Base-by-base conservation (phyloP, 768 basidiomycete species). In the Lentinula detonsa region DNA sequence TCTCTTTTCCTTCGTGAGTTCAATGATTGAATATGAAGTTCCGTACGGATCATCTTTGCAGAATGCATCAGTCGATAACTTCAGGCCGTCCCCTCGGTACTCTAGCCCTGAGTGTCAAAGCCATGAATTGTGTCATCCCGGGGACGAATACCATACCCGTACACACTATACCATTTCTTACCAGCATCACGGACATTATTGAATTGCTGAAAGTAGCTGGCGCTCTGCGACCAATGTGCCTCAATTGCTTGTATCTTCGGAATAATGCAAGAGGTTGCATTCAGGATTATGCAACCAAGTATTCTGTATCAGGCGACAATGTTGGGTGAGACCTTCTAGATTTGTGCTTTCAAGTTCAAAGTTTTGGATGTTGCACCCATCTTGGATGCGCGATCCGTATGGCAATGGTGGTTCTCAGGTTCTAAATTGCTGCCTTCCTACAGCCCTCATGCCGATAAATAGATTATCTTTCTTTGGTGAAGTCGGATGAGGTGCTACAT, bases 1-100 rank as follows among this genome's bases (percentile, higher is more conserved):
- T 63, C 2, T 52, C 62, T 7, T 63, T 63, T 40, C 56, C 52
- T 11, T 63, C 62, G 62, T 63, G 45, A 15, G 62, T 63, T 15
- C 43, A 18, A 37, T n/a, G 7, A 9, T 18, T n/a, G 3, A 57
- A n/a, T 40, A 5, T 9, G 3, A 50, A 28, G 31, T 8, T 4
- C 11, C 34, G 18, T 15, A 16, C 15, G 21, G 9, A 34, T 56
- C 15, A n/a, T 53, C 28, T 34, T 34, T 16, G 21, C 46, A 63
- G 62, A 23, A 52, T 63, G 62, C 40, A 59, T 43, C 34, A 54
- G n/a, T 46, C 51, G 15, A 59, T 63, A 13, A 34, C 40, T 11
- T 23, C 37, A 31, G 57, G 58, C 28, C 43, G 18, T 35, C 58
- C 62, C 18, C 46, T 63, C 11, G 58, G 62, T 16, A 63, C 62